These are phyloP conservation scores for Candida frijolesensis DNA, from an alignment of 1,139 yeast genomes.

Conservation along the genomic window DNA sequence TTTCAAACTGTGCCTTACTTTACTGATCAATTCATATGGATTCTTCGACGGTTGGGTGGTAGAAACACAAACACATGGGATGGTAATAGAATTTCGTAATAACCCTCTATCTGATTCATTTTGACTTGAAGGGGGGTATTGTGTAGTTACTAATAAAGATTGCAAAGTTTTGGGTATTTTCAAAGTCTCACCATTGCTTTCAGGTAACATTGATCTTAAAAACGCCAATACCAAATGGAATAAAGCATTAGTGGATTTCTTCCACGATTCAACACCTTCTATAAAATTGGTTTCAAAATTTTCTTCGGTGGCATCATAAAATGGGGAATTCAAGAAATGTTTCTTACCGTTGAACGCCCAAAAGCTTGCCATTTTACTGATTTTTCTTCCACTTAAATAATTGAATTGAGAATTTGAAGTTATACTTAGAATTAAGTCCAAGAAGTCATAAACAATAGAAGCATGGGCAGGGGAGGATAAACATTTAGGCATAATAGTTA, in stretches of 20 bases:
- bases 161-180: slow-evolving; percentile 68
- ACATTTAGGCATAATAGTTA: slow-evolving; percentile 82
- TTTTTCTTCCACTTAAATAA: slow-evolving; percentile 76
- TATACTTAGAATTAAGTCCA: slow-evolving; percentile 77
- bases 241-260: slow-evolving; percentile 81
- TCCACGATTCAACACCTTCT: slow-evolving; percentile 78
- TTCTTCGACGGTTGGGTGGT: slow-evolving; percentile 61
- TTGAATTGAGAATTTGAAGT: slow-evolving; percentile 83
- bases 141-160: slow-evolving; percentile 59
- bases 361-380: slow-evolving; percentile 78
- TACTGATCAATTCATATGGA: slow-evolving; percentile 47
- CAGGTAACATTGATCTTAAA: slow-evolving; percentile 77
- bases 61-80: slow-evolving; percentile 64
- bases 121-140: slow-evolving; percentile 64
- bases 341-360: slow-evolving; percentile 73
- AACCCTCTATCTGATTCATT: slow-evolving; percentile 30
- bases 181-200: slow-evolving; percentile 55
- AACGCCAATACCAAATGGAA: slow-evolving; percentile 80
- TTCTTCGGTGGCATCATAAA: slow-evolving; percentile 43
- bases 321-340: slow-evolving; percentile 26
- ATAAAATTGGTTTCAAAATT: slow-evolving; percentile 50
- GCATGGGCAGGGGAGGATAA: slow-evolving; percentile 85
- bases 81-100: slow-evolving; percentile 41
- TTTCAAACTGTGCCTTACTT: slow-evolving; percentile 64
- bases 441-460: slow-evolving; percentile 82